phyloP scores from a whole-genome alignment of 164 flowering plant genomes.

The Nymphaea colorata region DNA sequence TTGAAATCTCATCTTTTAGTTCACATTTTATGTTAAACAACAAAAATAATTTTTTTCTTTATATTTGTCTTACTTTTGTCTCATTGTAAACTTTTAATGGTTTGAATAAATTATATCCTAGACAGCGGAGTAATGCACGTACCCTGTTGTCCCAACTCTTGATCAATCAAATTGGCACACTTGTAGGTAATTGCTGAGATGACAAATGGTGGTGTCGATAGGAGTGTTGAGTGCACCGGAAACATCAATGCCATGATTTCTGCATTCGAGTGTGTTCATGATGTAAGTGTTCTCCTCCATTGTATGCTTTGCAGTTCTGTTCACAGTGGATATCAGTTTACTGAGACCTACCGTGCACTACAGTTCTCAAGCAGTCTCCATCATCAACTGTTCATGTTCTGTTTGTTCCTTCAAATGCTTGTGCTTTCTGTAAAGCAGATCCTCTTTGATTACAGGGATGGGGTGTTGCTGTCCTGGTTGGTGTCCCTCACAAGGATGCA shows the following conservation, averaged over 20 bases:
- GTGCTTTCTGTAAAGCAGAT: neutral
- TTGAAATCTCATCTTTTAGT: no score
- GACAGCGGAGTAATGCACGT: no score
- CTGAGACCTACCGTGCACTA: neutral
- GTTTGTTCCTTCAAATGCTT: neutral
- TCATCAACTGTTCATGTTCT: neutral
- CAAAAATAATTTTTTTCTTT: no score
- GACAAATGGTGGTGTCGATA: constrained; percentile 29
- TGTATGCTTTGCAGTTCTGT: neutral
- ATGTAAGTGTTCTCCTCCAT: constrained; percentile 17
- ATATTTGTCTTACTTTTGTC: no score
- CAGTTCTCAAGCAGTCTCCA: neutral
- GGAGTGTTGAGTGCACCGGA: constrained; percentile 48
- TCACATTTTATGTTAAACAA: no score
- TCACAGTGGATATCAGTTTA: neutral
- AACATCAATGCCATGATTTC: constrained; percentile 36
- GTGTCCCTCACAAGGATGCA: constrained; percentile 50
- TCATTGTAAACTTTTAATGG: no score
- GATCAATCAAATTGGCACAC: no score
- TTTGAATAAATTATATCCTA: no score
- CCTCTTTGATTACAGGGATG: constrained; percentile 33
- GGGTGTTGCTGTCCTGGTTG: constrained; percentile 66
- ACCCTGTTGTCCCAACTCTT: no score
- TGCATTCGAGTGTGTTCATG: constrained; percentile 45
- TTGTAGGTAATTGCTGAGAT: constrained; percentile 18